Evolutionary conservation across 768 basidiomycete species (phyloP).

Genomic region (Amylocystis lapponica): DNA sequence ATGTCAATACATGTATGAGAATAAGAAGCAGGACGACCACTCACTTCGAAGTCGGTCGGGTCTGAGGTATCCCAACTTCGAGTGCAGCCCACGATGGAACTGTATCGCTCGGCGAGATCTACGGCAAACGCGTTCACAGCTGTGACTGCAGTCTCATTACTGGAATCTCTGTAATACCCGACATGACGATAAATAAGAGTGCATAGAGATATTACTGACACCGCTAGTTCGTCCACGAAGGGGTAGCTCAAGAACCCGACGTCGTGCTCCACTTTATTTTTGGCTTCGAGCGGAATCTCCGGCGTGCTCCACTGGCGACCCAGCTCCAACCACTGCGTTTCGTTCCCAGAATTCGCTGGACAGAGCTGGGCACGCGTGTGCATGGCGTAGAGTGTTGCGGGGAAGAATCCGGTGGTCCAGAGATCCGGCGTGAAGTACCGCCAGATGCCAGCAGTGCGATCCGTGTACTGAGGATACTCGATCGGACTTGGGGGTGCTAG

Average conservation of each 20-base stretch:
- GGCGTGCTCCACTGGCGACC: constrained; percentile 47
- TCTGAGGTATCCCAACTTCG: constrained; percentile 61
- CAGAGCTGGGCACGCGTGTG: constrained; percentile 49
- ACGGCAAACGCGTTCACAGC: constrained; percentile 54
- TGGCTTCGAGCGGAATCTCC: constrained; percentile 42
- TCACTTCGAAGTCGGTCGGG: constrained; percentile 53
- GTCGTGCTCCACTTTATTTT: constrained; percentile 55
- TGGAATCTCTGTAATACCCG: constrained; percentile 18
- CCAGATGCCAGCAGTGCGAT: constrained; percentile 45
- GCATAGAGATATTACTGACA: constrained; percentile 36
- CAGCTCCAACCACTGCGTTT: constrained; percentile 52
- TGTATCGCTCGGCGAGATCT: constrained; percentile 53
- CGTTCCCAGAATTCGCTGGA: constrained; percentile 30
- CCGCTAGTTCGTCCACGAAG: constrained; percentile 51
- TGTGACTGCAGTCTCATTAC: constrained; percentile 50
- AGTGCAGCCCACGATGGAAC: constrained; percentile 57
- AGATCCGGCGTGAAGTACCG: constrained; percentile 46
- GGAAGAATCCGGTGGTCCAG: constrained; percentile 70
- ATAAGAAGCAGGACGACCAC: constrained; percentile 7
- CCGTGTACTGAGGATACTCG: constrained; percentile 58
- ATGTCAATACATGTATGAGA: not conserved
- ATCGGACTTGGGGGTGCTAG: constrained; percentile 36
- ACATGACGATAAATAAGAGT: not conserved
- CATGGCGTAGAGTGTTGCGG: constrained; percentile 52
- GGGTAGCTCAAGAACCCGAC: constrained; percentile 70